These are phyloP conservation scores for Phytophthora palmivora DNA, from an alignment of 352 stramenopile genomes.

Conservation along the genomic window DNA sequence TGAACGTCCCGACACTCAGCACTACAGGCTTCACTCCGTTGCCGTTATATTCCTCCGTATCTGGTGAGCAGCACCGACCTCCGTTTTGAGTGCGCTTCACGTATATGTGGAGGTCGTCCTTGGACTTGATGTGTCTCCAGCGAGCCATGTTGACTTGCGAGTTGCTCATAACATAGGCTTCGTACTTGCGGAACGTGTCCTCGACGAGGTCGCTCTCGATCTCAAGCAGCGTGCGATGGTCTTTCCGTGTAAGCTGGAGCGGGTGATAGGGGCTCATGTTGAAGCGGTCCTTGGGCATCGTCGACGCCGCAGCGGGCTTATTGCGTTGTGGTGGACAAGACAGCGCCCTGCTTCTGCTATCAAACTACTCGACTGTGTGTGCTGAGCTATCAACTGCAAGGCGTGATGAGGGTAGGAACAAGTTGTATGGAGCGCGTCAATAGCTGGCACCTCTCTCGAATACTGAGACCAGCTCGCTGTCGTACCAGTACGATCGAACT, in stretches of 20 bases:
- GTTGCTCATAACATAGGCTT: slow-evolving; percentile 26
- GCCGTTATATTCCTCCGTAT: background rate
- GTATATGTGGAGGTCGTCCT: slow-evolving; percentile 35
- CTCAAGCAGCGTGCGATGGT: slow-evolving; percentile 24
- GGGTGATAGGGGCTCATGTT: slow-evolving; percentile 31
- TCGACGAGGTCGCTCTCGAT: slow-evolving; percentile 25
- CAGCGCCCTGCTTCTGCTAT: slow-evolving; percentile 10
- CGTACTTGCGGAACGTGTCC: slow-evolving; percentile 35
- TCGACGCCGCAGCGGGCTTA: slow-evolving; percentile 22
- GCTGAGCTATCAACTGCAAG: slow-evolving; percentile 9
- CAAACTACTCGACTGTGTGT: background rate
- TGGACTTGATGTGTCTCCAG: slow-evolving; percentile 37
- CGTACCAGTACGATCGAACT: slow-evolving; percentile 24
- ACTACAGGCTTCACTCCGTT: slow-evolving; percentile 5
- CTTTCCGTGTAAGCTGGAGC: slow-evolving; percentile 29
- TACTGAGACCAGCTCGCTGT: slow-evolving; percentile 19
- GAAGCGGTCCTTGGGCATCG: slow-evolving; percentile 41
- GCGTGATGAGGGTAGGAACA: slow-evolving; percentile 11
- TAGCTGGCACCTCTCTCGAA: slow-evolving; percentile 3
- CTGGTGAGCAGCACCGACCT: background rate
- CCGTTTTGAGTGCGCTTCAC: slow-evolving; percentile 4
- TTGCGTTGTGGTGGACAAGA: slow-evolving; percentile 40
- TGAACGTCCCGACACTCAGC: slow-evolving; percentile 37
- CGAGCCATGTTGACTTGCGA: slow-evolving; percentile 23
- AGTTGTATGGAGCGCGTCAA: slow-evolving; percentile 13